A percentile compares a stretch with the other conserved stretches of the same genome.
Evolutionary conservation across 2,329 filamentous ascomycete species (phyloP).

Genomic region (Xylariaceae sp.): DNA sequence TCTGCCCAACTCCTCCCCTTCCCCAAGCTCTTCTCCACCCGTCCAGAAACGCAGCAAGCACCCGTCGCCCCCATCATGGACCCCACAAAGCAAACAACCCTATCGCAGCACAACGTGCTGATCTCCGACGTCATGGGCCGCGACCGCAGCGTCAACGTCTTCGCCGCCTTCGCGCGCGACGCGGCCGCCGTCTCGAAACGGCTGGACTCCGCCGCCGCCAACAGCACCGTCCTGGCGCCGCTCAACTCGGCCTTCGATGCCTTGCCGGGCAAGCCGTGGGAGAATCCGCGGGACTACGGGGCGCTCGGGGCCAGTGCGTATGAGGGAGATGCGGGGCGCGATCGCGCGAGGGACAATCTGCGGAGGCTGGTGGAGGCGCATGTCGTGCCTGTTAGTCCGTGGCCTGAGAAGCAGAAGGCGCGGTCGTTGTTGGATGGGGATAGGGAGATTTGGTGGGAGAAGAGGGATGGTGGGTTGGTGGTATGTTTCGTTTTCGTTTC

Average conservation of each 20-base stretch:
- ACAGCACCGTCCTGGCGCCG: constrained; percentile 83
- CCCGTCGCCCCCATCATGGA: constrained; percentile 32
- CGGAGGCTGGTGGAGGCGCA: constrained; percentile 80
- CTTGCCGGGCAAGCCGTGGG: constrained; percentile 83
- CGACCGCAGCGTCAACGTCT: constrained; percentile 74
- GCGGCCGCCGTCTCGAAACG: constrained; percentile 63
- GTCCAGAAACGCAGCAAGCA: constrained; percentile 25
- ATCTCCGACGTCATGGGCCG: constrained; percentile 81
- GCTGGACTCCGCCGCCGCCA: constrained; percentile 59
- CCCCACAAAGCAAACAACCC: constrained; percentile 18
- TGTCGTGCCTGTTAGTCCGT: constrained; percentile 69
- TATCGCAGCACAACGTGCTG: constrained; percentile 50
- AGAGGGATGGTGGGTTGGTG: constrained; percentile 59
- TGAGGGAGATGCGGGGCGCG: constrained; percentile 66
- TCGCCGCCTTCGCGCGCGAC: constrained; percentile 74
- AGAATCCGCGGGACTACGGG: constrained; percentile 67
- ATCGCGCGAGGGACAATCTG: constrained; percentile 72
- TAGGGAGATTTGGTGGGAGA: constrained; percentile 77
- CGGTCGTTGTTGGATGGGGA: constrained; percentile 60
- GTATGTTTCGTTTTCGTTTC: constrained; percentile 42
- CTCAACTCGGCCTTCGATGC: constrained; percentile 73
- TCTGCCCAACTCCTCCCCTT: constrained; percentile 22
- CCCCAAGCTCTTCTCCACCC: constrained; percentile 19
- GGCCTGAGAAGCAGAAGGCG: constrained; percentile 61
- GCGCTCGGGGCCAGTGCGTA: constrained; percentile 66